Evolutionary conservation across 1,284 basidiomycete genomes (phyloP), one percentile per base, ranked within the genome.

Genomic region (Meira nashicola): DNA sequence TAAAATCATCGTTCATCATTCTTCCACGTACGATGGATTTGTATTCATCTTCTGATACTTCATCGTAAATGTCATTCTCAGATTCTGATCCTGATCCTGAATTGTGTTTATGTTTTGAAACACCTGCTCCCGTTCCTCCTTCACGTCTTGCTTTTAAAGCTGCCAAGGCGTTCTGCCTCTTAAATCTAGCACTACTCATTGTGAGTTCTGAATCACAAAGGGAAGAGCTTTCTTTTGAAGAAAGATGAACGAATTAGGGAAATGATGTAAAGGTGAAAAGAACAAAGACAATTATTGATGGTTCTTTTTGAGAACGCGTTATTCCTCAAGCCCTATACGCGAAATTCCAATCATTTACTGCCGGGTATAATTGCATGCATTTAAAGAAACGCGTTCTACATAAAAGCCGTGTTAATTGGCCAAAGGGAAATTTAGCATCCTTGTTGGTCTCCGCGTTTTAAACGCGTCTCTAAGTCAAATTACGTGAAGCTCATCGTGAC

Each of bases 11-110:
- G 68, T 84, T 82, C 66, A 89, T 88, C n/a, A 95, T 82, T 17
- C 95, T 84, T 1, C 87, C 86, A 57, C 86, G 86, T 3, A 97
- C 92, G 62, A 97, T 89, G 15, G 84, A 83, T 68, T 85, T 86
- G 80, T 97, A 99, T 68, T 93, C 87, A 33, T 91, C 89, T 65
- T 97, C 94, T 0, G 87, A 86, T 15, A 99, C 90, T 71, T 90
- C 89, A 75, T 97, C 93, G 76, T 95, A 99, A 28, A 99, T 82
- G 19, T 84, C 83, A 11, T 83, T 82, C 48, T 91, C 89, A 3
- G 61, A 65, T 39, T 63, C 63, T 14, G 60, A 62, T 12, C 28
- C 37, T 41, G 37, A 19, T 53, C n/a, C 50, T 19, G 37, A 19
- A 23, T 28, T 41, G 48, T 50, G 3, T 15, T 38, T 23, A 9